A percentile compares a stretch with the other conserved stretches of the same genome.
phyloP scores from a whole-genome alignment of 768 basidiomycete genomes.

The Amanita phalloides region DNA sequence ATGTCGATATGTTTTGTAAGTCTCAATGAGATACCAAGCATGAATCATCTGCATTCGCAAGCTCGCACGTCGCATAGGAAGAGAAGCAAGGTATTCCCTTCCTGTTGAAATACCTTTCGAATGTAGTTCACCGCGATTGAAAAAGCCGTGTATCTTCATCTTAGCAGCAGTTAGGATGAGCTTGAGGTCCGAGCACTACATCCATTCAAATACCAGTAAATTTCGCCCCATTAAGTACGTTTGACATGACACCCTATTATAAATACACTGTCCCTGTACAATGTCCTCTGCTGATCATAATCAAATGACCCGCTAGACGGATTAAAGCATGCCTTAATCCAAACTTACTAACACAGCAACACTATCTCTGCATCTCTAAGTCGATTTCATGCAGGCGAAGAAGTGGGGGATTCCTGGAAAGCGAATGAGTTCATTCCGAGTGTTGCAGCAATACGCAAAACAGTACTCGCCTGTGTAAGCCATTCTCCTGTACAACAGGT shows the following conservation, averaged over 20 bases:
- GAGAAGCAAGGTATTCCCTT: too few relatives aligned
- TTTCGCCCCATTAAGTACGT: background rate
- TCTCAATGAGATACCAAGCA: background rate
- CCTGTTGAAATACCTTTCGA: too few relatives aligned
- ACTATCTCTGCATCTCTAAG: background rate
- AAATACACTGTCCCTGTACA: background rate
- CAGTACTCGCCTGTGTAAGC: background rate
- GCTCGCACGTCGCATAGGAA: background rate
- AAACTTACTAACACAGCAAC: background rate
- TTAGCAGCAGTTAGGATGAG: too few relatives aligned
- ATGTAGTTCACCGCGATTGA: too few relatives aligned
- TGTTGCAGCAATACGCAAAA: background rate
- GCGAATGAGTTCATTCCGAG: background rate
- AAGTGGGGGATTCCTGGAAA: constrained; percentile 2
- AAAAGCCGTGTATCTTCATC: too few relatives aligned
- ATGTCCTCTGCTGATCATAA: background rate
- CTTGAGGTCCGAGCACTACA: background rate
- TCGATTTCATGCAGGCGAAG: background rate
- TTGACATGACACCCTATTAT: background rate
- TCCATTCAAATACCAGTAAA: background rate
- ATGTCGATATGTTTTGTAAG: background rate
- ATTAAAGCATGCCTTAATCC: background rate
- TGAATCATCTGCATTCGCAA: background rate
- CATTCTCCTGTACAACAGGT: background rate
- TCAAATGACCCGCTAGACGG: constrained; percentile 1